A percentile compares a stretch with the other conserved stretches of the same genome.
Conservation (phyloP, 306 rosid genomes). For the Pyrus betulifolia region DNA sequence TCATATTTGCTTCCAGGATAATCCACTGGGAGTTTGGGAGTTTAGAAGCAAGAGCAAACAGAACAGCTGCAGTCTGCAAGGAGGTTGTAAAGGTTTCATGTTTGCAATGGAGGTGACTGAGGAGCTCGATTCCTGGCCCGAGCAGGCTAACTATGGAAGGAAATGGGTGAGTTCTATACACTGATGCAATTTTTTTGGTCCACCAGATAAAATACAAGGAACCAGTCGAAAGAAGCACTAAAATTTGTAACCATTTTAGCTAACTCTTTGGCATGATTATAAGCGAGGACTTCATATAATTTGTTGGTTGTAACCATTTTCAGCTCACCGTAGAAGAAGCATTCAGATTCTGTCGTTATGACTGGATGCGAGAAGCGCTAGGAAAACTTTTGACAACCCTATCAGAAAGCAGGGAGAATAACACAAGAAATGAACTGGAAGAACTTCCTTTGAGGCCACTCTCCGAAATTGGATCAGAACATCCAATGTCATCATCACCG, state of each 20-base stretch:
- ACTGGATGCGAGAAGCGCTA: slow-evolving; percentile 36
- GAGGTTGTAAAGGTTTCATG: slow-evolving; percentile 34
- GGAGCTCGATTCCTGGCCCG: slow-evolving; percentile 33
- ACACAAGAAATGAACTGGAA: not conserved
- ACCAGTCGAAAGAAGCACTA: not conserved
- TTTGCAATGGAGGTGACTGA: slow-evolving; percentile 26
- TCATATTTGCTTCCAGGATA: slow-evolving; percentile 22
- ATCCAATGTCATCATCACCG: slow-evolving; percentile 15
- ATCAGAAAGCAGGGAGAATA: not conserved
- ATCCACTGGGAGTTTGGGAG: slow-evolving; percentile 27
- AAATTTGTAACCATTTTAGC: not conserved
- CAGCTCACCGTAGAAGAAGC: slow-evolving; percentile 28
- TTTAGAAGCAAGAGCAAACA: slow-evolving; percentile 33
- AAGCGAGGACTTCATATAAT: not conserved
- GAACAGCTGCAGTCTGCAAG: slow-evolving; percentile 9
- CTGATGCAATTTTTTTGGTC: not conserved
- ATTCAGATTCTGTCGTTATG: slow-evolving; percentile 25
- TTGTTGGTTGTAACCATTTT: not conserved
- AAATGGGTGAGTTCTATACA: slow-evolving; percentile 25
- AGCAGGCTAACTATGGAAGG: slow-evolving; percentile 19
- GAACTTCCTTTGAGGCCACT: slow-evolving; percentile 4
- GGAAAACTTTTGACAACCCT: slow-evolving; percentile 1
- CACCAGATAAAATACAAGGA: not conserved
- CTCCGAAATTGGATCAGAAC: slow-evolving; percentile 12
- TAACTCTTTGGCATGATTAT: not conserved